These are phyloP conservation scores for Hygrophila difformis DNA, from an alignment of 257 asterid genomes.

Conservation along the genomic window DNA sequence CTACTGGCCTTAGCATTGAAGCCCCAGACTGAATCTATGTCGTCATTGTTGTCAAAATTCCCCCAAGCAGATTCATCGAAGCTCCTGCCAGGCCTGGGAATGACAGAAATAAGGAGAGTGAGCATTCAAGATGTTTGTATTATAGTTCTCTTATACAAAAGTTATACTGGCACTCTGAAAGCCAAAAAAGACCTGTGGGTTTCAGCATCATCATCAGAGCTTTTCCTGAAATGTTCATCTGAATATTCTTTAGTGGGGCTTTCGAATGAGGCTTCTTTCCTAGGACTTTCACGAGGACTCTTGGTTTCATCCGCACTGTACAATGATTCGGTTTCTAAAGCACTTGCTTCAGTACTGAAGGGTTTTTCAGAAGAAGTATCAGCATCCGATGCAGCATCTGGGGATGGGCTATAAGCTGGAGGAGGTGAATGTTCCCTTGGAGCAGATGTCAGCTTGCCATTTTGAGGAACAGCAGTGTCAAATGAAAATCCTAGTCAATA, in stretches of 20 bases:
- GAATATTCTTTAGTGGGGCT: conserved; percentile 69
- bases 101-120: conserved; percentile 13
- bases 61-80: conserved; percentile 90
- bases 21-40: conserved; percentile 97
- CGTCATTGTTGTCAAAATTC: conserved; percentile 77
- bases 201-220: conserved; percentile 71
- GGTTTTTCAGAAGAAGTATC: conserved; percentile 47
- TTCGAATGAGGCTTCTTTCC: conserved; percentile 38
- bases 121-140: conserved; percentile 6
- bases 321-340: conserved; percentile 57
- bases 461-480: conserved; percentile 54
- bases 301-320: conserved; percentile 76
- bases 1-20: conserved; percentile 72
- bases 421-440: conserved; percentile 43
- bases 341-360: conserved; percentile 39
- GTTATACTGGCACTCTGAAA: background rate
- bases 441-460: conserved; percentile 36
- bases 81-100: conserved; percentile 40
- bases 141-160: background rate
- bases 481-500: conserved; percentile 61
- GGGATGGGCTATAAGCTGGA: too few relatives aligned
- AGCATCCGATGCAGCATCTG: too few relatives aligned
- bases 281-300: conserved; percentile 72
- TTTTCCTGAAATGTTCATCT: conserved; percentile 54
- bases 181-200: conserved; percentile 43